A percentile compares a stretch with the other conserved stretches of the same genome.
phyloP scores from a whole-genome alignment of 768 basidiomycete species.

The Rhodotorula paludigena region DNA sequence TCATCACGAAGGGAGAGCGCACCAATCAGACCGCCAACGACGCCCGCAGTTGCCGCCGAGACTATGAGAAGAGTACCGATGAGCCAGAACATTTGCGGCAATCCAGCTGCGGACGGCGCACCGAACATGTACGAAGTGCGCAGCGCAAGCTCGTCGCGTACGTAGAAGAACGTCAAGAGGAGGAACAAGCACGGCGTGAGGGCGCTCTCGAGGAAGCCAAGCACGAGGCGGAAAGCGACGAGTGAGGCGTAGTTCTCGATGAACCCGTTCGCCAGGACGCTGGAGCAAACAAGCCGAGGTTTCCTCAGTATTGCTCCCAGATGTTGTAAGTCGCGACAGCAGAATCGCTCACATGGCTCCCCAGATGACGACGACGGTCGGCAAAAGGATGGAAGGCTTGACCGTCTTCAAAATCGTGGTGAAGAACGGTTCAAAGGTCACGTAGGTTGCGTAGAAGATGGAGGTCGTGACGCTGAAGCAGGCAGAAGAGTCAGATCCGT shows the following conservation, averaged over 20 bases:
- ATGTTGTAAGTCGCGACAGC: too few species aligned
- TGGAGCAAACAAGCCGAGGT: too few species aligned
- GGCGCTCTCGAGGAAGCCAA: constrained; percentile 25
- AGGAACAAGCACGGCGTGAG: constrained; percentile 26
- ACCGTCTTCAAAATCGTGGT: constrained; percentile 21
- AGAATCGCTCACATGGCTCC: too few species aligned
- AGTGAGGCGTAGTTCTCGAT: constrained; percentile 21
- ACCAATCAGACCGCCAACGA: background rate
- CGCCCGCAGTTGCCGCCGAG: too few species aligned
- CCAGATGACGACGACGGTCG: constrained; percentile 24
- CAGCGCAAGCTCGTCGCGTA: constrained; percentile 18
- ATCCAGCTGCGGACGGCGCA: constrained; percentile 11
- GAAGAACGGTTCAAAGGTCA: constrained; percentile 19
- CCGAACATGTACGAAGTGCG: constrained; percentile 35
- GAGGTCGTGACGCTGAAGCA: too few species aligned
- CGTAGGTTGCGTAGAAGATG: constrained; percentile 8
- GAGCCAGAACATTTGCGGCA: background rate
- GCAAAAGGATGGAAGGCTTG: constrained; percentile 15
- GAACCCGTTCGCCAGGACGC: constrained; percentile 26
- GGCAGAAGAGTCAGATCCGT: too few species aligned
- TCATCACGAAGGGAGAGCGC: background rate
- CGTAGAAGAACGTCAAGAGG: background rate
- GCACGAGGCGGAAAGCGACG: constrained; percentile 15
- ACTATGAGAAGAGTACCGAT: background rate
- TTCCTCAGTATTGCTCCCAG: too few species aligned